Percentiles rank a stretch among this genome's conserved stretches.
These are phyloP conservation scores for Solanum etuberosum DNA, from an alignment of 257 asterid species.

Conservation along the genomic window DNA sequence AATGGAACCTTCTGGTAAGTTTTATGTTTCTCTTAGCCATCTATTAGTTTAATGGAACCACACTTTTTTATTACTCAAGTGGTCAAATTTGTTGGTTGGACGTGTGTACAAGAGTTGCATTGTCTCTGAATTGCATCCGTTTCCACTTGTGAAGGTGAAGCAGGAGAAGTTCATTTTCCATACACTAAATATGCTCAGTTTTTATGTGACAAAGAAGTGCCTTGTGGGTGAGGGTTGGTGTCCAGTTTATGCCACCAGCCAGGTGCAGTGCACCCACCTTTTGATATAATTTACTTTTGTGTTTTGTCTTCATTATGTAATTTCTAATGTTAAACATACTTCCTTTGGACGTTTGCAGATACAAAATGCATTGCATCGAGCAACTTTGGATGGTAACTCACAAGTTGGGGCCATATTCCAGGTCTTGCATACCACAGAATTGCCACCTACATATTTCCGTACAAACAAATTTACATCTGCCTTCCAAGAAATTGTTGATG, in stretches of 20 bases:
- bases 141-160: slow-evolving; percentile 34
- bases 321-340: neutral
- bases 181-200: slow-evolving; percentile 44
- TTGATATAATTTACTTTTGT: neutral
- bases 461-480: slow-evolving; percentile 50
- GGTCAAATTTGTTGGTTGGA: neutral
- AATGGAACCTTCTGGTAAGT: slow-evolving; percentile 53
- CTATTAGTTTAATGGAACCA: neutral
- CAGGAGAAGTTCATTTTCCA: slow-evolving; percentile 44
- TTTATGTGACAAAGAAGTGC: slow-evolving; percentile 58
- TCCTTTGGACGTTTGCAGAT: slow-evolving; percentile 28
- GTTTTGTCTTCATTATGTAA: neutral
- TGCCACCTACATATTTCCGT: slow-evolving; percentile 52
- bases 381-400: slow-evolving; percentile 40
- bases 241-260: slow-evolving; percentile 45
- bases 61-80: neutral
- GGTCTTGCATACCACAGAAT: slow-evolving; percentile 45
- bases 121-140: neutral
- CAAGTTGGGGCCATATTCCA: slow-evolving; percentile 48
- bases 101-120: neutral
- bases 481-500: slow-evolving; percentile 56
- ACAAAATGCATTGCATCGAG: slow-evolving; percentile 27
- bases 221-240: slow-evolving; percentile 75
- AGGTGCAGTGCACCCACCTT: slow-evolving; percentile 13
- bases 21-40: neutral